phyloP scores from a whole-genome alignment of 305 asterid genomes.

The Euphrasia arctica region DNA sequence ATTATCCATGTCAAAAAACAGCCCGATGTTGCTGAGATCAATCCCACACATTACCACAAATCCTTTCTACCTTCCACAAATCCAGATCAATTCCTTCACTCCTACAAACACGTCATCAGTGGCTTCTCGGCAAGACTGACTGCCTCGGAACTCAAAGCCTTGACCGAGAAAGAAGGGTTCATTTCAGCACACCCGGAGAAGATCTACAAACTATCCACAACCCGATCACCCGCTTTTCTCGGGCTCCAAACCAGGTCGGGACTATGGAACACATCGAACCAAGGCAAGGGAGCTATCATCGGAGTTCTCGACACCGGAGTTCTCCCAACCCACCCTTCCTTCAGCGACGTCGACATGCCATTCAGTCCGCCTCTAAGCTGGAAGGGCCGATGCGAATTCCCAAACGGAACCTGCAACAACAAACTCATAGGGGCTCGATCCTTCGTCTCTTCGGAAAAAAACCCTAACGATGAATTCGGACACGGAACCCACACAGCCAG shows the following conservation, averaged over 20 bases:
- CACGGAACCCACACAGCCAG: constrained; percentile 29
- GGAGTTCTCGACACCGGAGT: constrained; percentile 31
- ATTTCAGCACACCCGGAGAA: constrained; percentile 31
- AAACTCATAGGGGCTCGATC: constrained; percentile 31
- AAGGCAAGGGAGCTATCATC: not conserved
- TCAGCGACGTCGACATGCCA: constrained; percentile 23
- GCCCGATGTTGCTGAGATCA: not conserved
- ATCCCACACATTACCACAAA: constrained; percentile 18
- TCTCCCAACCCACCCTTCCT: constrained; percentile 30
- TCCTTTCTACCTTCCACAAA: constrained; percentile 19
- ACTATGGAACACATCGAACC: constrained; percentile 20
- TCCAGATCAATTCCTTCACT: constrained; percentile 19
- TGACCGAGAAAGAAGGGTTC: constrained; percentile 30
- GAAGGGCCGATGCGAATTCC: constrained; percentile 26
- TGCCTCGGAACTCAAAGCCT: constrained; percentile 20
- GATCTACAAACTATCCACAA: constrained; percentile 29
- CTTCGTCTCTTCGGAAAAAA: not conserved
- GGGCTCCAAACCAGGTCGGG: constrained; percentile 31
- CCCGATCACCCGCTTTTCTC: constrained; percentile 33
- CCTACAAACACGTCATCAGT: constrained; percentile 27
- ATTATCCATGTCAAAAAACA: constrained; percentile 28
- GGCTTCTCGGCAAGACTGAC: constrained; percentile 35
- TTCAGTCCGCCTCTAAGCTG: constrained; percentile 23
- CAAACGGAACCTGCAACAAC: constrained; percentile 23
- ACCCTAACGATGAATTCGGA: constrained; percentile 2